These are phyloP conservation scores for Ustilago tritici DNA, from an alignment of 1,284 basidiomycete species.

Conservation along the genomic window DNA sequence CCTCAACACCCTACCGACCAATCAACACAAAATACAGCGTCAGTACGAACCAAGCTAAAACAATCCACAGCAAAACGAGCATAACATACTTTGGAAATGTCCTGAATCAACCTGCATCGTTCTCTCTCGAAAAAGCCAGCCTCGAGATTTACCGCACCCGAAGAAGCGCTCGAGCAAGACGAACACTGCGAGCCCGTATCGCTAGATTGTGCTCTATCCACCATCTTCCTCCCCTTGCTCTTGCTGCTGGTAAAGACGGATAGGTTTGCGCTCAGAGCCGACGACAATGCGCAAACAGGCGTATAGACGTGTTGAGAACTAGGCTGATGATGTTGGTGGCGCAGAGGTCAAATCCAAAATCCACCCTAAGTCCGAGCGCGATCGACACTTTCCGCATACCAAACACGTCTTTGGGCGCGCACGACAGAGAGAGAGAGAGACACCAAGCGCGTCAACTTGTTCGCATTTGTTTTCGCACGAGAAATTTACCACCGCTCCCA, in stretches of 20 bases:
- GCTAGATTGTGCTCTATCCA: too few species aligned
- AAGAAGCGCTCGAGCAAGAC: neutral
- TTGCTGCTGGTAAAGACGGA: too few species aligned
- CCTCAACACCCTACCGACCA: constrained; percentile 82
- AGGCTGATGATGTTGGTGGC: constrained; percentile 4
- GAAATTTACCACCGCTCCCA: neutral
- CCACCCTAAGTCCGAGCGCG: neutral
- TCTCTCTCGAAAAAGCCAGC: constrained; percentile 36
- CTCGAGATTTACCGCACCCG: neutral
- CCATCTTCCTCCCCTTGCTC: too few species aligned
- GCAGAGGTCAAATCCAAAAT: neutral
- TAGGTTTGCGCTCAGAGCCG: too few species aligned
- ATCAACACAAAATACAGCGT: neutral
- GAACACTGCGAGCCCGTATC: too few species aligned
- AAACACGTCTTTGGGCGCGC: too few species aligned
- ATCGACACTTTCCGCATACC: constrained; percentile 3
- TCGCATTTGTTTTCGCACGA: constrained; percentile 8
- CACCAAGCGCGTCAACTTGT: neutral
- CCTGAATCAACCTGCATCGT: constrained; percentile 25
- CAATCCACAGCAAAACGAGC: neutral
- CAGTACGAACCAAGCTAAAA: neutral
- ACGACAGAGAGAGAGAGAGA: neutral
- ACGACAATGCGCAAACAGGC: too few species aligned
- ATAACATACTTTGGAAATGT: constrained; percentile 38
- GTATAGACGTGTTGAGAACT: too few species aligned